Evolutionary conservation across 345 rosid genomes (phyloP).

Genomic region (Noccaea bulbosa): DNA sequence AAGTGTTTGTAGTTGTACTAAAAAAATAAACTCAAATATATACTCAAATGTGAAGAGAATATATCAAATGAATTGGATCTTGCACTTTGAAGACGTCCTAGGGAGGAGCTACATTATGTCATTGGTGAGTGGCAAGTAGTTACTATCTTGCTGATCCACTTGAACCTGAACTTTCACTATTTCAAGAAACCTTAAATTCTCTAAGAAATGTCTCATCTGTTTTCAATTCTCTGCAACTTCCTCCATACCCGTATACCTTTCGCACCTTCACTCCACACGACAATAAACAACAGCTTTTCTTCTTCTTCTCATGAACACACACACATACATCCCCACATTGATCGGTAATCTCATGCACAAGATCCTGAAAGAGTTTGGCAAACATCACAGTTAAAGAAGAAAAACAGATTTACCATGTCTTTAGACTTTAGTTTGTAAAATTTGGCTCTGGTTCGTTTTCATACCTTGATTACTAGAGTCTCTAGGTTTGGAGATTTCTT

Average conservation of each 20-base stretch:
- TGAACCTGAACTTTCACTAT: constrained; percentile 1
- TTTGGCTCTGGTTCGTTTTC: neutral
- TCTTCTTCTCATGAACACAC: neutral
- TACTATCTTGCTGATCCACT: neutral
- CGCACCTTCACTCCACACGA: neutral
- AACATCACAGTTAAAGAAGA: neutral
- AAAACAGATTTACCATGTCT: neutral
- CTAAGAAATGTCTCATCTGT: too few species aligned
- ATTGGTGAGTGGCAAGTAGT: too few species aligned
- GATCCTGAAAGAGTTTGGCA: neutral
- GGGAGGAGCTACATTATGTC: too few species aligned
- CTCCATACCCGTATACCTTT: constrained; percentile 1
- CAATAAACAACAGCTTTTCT: neutral
- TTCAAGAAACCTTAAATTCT: constrained; percentile 1
- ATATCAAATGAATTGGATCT: too few species aligned
- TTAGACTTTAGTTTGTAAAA: too few species aligned
- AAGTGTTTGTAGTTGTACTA: too few species aligned
- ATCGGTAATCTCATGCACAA: neutral
- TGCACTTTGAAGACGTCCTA: too few species aligned
- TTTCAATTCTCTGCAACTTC: neutral
- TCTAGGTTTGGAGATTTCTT: constrained; percentile 11
- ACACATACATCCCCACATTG: constrained; percentile 7
- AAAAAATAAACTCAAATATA: too few species aligned
- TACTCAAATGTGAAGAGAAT: too few species aligned
- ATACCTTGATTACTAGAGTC: constrained; percentile 17